phyloP scores from a whole-genome alignment of 805 yeast genomes.

The Debaryomyces tyrocola region DNA sequence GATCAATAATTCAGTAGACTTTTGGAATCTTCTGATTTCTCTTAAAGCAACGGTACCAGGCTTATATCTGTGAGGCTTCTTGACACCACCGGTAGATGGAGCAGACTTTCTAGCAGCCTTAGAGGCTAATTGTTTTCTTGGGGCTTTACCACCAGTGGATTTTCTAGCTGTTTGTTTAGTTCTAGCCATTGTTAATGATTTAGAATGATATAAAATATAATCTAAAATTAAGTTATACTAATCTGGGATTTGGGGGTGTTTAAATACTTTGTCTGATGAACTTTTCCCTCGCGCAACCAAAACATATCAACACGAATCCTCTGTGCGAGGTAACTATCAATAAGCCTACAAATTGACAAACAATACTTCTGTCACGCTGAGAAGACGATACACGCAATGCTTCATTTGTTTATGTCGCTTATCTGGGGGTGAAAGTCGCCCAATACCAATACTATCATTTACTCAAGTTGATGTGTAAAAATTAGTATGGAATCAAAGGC shows the following conservation, averaged over 20 bases:
- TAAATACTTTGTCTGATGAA: neutral
- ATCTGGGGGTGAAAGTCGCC: neutral
- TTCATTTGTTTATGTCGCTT: neutral
- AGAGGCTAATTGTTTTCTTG: slow-evolving; percentile 50
- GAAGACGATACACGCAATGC: neutral
- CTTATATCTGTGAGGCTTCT: slow-evolving; percentile 51
- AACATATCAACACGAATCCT: too few relatives aligned
- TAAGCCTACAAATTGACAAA: neutral
- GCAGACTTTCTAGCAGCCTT: slow-evolving; percentile 51
- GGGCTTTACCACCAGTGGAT: slow-evolving; percentile 51
- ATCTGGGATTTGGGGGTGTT: neutral
- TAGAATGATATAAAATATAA: neutral
- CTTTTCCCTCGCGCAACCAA: too few relatives aligned
- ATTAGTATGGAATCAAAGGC: neutral
- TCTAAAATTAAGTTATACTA: neutral
- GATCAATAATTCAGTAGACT: slow-evolving; percentile 46
- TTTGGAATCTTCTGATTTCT: slow-evolving; percentile 50
- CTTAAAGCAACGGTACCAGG: slow-evolving; percentile 52
- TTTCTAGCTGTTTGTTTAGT: slow-evolving; percentile 50
- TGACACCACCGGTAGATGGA: slow-evolving; percentile 48
- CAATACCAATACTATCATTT: neutral
- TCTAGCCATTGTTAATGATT: slow-evolving; percentile 39
- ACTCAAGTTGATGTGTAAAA: neutral
- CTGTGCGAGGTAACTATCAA: too few relatives aligned
- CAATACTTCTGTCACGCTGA: neutral